Conservation (phyloP, 495 filamentous ascomycete genomes). For the Tuber indicum region DNA sequence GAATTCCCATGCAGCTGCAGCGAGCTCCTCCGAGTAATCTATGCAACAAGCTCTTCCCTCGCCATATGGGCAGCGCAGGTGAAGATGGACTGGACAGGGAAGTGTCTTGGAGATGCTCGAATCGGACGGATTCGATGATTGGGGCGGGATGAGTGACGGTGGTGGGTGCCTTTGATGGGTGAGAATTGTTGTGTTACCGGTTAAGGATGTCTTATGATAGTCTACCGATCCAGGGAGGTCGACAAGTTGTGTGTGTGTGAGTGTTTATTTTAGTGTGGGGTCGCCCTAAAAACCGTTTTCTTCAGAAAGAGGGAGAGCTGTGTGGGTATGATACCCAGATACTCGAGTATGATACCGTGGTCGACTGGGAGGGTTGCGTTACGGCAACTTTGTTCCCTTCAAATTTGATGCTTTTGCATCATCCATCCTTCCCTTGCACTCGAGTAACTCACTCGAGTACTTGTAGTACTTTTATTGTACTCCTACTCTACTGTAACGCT, state of each 20-base stretch:
- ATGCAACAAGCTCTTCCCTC: not conserved
- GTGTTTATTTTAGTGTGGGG: conserved; percentile 23
- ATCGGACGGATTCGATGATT: conserved; percentile 24
- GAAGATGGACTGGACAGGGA: conserved; percentile 34
- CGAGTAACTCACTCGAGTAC: too few species aligned
- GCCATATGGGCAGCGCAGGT: conserved; percentile 10
- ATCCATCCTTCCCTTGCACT: not conserved
- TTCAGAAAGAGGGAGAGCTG: conserved; percentile 3
- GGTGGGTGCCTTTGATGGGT: not conserved
- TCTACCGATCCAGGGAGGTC: not conserved
- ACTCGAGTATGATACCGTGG: not conserved
- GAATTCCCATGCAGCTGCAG: not conserved
- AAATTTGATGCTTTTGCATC: not conserved
- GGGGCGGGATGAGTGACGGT: not conserved
- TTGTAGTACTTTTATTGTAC: too few species aligned
- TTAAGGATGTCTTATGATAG: not conserved
- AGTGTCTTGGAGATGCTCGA: conserved; percentile 38
- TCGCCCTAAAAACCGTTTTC: conserved; percentile 40
- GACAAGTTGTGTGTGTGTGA: not conserved
- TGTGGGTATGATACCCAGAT: too few species aligned
- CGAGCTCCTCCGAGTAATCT: not conserved
- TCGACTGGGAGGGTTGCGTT: not conserved
- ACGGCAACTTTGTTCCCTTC: not conserved
- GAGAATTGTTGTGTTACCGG: not conserved
- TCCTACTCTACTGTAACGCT: conserved; percentile 19